Conservation (phyloP, 2,329 filamentous ascomycete genomes). For the Cryphonectria japonica region DNA sequence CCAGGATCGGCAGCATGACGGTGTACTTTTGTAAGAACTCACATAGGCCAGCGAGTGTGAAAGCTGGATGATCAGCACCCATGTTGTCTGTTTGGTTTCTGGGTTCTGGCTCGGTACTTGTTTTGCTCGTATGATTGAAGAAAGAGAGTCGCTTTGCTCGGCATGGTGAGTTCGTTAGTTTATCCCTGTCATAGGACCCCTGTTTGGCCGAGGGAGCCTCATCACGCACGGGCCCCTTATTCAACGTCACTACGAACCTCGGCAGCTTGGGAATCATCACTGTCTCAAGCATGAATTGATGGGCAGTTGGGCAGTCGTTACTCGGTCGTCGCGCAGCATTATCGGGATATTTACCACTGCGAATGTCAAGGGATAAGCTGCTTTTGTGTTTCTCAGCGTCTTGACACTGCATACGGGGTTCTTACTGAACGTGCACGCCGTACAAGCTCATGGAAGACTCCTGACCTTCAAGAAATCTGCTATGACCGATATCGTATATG, state of each 20-base stretch:
- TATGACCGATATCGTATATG: no score
- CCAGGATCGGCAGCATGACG: background rate
- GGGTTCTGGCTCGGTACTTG: background rate
- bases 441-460: background rate
- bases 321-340: background rate
- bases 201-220: slow-evolving; percentile 13
- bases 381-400: background rate
- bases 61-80: slow-evolving; percentile 45
- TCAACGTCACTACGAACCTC: slow-evolving; percentile 8
- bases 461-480: background rate
- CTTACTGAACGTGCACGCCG: background rate
- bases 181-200: background rate
- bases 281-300: background rate
- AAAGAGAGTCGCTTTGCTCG: background rate
- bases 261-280: background rate
- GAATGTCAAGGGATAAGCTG: no score
- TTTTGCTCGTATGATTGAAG: background rate
- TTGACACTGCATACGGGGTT: background rate
- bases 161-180: slow-evolving; percentile 2
- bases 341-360: background rate
- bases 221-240: slow-evolving; percentile 13
- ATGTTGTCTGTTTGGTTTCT: slow-evolving; percentile 18
- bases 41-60: slow-evolving; percentile 45
- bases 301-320: background rate
- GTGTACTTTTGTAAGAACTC: slow-evolving; percentile 31